Evolutionary conservation across 2,329 filamentous ascomycete species (phyloP).

Genomic region (Phyllosticta citrichinensis): DNA sequence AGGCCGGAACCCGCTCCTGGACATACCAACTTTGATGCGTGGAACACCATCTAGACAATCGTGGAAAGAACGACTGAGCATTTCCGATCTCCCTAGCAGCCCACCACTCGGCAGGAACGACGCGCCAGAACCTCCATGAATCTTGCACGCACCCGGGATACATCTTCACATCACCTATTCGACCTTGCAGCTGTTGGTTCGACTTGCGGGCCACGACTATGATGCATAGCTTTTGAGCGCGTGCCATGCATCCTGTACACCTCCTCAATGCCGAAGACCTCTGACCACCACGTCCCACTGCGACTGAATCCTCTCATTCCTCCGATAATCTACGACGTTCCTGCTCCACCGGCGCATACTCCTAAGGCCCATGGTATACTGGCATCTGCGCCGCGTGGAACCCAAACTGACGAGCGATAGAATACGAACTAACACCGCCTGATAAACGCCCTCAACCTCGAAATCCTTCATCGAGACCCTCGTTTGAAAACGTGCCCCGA

Average conservation of each 20-base stretch:
- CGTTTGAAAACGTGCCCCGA: not conserved
- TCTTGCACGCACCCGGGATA: not conserved
- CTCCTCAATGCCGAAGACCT: not conserved
- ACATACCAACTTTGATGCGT: not conserved
- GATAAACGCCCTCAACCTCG: conserved; percentile 14
- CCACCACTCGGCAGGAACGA: not conserved
- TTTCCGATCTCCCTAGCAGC: not conserved
- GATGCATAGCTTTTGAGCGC: conserved; percentile 25
- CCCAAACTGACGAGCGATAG: not conserved
- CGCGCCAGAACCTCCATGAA: not conserved
- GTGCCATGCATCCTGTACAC: conserved; percentile 21
- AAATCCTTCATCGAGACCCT: not conserved
- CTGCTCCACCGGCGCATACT: conserved; percentile 3
- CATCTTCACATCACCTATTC: not conserved
- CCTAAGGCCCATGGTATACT: conserved; percentile 1
- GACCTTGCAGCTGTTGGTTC: not conserved
- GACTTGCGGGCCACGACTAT: conserved; percentile 15
- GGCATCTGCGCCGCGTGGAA: not conserved
- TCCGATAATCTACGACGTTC: conserved; percentile 12
- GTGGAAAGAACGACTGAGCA: not conserved
- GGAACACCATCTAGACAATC: not conserved
- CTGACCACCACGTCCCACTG: not conserved
- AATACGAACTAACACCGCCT: conserved; percentile 15
- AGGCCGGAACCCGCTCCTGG: not conserved
- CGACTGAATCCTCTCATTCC: conserved; percentile 16